Conservation (phyloP, 176 grass and related monocot species). For the Triticum dicoccoides region DNA sequence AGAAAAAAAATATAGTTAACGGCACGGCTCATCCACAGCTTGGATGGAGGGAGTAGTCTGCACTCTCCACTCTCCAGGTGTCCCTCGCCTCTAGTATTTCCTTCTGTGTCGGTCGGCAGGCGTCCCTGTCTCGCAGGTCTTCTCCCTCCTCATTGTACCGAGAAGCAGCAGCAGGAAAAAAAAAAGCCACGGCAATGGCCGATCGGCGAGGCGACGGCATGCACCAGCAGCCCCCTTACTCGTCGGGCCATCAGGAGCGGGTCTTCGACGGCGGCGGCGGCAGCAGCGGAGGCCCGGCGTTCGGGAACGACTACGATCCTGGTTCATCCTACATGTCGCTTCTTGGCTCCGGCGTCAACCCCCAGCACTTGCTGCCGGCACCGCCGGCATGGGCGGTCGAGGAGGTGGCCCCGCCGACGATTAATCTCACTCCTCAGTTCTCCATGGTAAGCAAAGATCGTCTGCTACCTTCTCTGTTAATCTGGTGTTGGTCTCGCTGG, state of each 20-base stretch:
- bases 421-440: conserved; percentile 31
- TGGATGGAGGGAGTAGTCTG: background rate
- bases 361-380: background rate
- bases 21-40: too few relatives aligned
- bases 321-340: conserved; percentile 40
- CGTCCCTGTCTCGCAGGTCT: conserved; percentile 28
- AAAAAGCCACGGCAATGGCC: conserved; percentile 27
- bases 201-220: conserved; percentile 12
- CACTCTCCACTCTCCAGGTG: background rate
- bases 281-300: background rate
- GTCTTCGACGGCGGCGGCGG: conserved; percentile 49
- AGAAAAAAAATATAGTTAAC: too few relatives aligned
- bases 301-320: conserved; percentile 31
- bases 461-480: background rate
- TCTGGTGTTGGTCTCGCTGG: background rate
- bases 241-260: conserved; percentile 26
- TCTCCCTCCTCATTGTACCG: background rate
- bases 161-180: conserved; percentile 14
- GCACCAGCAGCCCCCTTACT: conserved; percentile 35
- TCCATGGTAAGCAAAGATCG: conserved; percentile 30
- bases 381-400: conserved; percentile 9
- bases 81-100: background rate
- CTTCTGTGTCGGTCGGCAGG: background rate
- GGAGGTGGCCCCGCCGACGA: conserved; percentile 1
- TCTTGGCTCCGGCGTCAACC: conserved; percentile 19